A percentile compares a stretch with the other conserved stretches of the same genome.
phyloP scores from a whole-genome alignment of 352 stramenopile genomes.

The Phytopythium cucurbitacearum region DNA sequence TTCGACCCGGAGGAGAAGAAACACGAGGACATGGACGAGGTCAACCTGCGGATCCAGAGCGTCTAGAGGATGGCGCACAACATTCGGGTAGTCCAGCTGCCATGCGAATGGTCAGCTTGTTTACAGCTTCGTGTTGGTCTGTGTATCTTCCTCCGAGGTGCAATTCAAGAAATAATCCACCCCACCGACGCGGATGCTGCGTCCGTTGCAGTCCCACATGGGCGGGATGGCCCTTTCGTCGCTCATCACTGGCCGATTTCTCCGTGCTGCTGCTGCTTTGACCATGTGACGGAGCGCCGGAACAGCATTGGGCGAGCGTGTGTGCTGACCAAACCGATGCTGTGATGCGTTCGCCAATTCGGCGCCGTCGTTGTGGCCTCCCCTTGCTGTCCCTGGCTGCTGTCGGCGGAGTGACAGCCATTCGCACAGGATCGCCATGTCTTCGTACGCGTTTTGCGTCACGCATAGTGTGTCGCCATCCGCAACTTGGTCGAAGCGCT shows the following conservation, averaged over 20 bases:
- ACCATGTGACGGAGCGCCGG: constrained; percentile 6
- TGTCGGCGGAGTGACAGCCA: constrained; percentile 43
- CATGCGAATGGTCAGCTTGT: background rate
- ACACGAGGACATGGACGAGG: constrained; percentile 17
- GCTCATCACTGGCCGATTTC: background rate
- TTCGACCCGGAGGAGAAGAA: constrained; percentile 13
- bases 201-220: constrained; percentile 57
- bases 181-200: constrained; percentile 22
- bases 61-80: constrained; percentile 14
- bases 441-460: constrained; percentile 56
- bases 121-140: background rate
- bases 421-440: constrained; percentile 63
- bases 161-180: background rate
- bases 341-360: background rate
- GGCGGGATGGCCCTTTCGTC: constrained; percentile 5
- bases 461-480: constrained; percentile 57
- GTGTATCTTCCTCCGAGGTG: background rate
- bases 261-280: background rate
- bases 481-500: constrained; percentile 29
- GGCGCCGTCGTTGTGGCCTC: background rate
- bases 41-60: constrained; percentile 30
- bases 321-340: background rate
- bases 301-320: background rate
- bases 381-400: background rate
- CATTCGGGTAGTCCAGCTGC: background rate